A percentile compares a stretch with the other conserved stretches of the same genome.
These are phyloP conservation scores for Amylocystis lapponica DNA, from an alignment of 768 basidiomycete genomes.

Conservation along the genomic window DNA sequence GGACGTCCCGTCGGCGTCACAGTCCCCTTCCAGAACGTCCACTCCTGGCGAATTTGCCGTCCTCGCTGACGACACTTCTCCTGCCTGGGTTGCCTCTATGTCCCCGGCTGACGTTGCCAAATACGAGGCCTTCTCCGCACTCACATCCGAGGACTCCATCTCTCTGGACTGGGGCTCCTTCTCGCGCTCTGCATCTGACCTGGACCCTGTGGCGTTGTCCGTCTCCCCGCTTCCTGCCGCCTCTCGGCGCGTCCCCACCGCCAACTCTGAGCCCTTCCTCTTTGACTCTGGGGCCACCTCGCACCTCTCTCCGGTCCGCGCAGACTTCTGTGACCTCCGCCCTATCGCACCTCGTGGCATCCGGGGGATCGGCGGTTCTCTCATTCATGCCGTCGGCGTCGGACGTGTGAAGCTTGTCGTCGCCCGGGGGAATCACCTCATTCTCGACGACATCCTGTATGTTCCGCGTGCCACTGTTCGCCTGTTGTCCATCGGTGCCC, in stretches of 20 bases:
- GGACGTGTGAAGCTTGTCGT: background rate
- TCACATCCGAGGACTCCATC: background rate
- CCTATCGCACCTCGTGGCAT: conserved; percentile 1
- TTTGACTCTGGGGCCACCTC: conserved; percentile 6
- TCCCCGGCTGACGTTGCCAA: background rate
- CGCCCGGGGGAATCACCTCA: background rate
- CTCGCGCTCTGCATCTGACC: background rate
- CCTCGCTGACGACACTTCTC: too few species aligned
- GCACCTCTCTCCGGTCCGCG: background rate
- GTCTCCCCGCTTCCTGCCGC: background rate
- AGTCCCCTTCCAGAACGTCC: too few species aligned
- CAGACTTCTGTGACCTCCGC: background rate
- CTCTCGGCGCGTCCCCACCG: background rate
- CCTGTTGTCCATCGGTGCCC: background rate
- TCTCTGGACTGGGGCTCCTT: background rate
- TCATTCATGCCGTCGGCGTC: background rate
- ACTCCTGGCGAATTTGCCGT: too few species aligned
- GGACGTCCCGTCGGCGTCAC: too few species aligned
- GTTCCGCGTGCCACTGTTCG: background rate
- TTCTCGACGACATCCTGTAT: conserved; percentile 1
- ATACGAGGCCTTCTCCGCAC: background rate
- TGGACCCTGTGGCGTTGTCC: background rate
- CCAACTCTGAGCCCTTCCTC: background rate
- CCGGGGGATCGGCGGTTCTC: conserved; percentile 1
- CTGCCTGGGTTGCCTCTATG: too few species aligned